Evolutionary conservation across 106 monocot genomes (phyloP).

Genomic region (Iris macrosiphon): DNA sequence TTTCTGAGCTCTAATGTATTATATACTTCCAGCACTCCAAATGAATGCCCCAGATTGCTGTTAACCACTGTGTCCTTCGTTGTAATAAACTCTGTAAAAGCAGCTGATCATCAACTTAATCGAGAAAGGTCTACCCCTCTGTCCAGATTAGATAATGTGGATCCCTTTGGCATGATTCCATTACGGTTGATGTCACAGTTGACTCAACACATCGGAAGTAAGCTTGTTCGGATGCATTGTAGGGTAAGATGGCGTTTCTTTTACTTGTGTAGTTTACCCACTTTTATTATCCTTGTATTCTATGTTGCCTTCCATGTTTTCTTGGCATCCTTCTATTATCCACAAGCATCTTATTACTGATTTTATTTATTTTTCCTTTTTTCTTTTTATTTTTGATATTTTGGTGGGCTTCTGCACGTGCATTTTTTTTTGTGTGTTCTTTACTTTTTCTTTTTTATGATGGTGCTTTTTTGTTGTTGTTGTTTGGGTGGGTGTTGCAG

Average conservation of each 20-base stretch:
- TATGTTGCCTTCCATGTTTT: background rate
- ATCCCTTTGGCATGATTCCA: constrained; percentile 7
- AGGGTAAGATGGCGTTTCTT: constrained; percentile 57
- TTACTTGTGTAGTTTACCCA: background rate
- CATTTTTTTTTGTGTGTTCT: background rate
- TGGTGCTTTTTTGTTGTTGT: background rate
- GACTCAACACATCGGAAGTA: constrained; percentile 5
- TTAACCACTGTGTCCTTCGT: constrained; percentile 57
- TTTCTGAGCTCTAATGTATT: background rate
- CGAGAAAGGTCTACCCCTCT: constrained; percentile 1
- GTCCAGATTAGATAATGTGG: constrained; percentile 11
- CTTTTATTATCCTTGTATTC: background rate
- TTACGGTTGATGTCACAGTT: constrained; percentile 34
- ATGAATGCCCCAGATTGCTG: constrained; percentile 32
- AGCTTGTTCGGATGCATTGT: constrained; percentile 30
- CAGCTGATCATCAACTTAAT: constrained; percentile 7
- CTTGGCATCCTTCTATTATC: background rate
- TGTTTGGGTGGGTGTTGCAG: constrained; percentile 19
- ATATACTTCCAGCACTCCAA: constrained; percentile 26
- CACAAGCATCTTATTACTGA: background rate
- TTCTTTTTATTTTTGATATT: background rate
- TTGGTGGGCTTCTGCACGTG: too few relatives aligned
- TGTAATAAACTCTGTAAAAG: constrained; percentile 52
- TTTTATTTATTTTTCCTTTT: background rate
- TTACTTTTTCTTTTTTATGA: background rate